Evolutionary conservation across 1,284 basidiomycete genomes (phyloP).

Genomic region (Cutaneotrichosporon cutaneum): DNA sequence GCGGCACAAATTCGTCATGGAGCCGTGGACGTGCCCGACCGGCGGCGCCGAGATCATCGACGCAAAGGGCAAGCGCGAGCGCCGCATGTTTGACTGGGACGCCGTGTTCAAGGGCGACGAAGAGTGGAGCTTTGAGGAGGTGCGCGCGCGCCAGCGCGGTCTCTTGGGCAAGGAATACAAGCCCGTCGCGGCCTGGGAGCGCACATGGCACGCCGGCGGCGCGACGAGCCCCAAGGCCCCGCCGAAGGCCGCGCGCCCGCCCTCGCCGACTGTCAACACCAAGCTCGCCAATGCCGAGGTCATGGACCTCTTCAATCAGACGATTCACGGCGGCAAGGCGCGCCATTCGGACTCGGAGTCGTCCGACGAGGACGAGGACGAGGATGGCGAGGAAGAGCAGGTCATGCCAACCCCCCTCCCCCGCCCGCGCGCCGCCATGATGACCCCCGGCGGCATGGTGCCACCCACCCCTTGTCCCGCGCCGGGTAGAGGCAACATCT

Average conservation of each 20-base stretch:
- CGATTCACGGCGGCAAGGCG: conserved; percentile 57
- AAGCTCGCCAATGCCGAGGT: conserved; percentile 91
- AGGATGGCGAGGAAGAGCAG: conserved; percentile 45
- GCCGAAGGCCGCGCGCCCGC: conserved; percentile 56
- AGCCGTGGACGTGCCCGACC: conserved; percentile 46
- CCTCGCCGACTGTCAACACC: conserved; percentile 70
- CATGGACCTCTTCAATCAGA: conserved; percentile 86
- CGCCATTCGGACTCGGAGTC: conserved; percentile 32
- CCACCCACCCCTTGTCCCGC: conserved; percentile 54
- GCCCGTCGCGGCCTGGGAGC: conserved; percentile 49
- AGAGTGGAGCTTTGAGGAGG: conserved; percentile 54
- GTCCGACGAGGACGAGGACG: conserved; percentile 52
- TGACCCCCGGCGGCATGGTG: conserved; percentile 41
- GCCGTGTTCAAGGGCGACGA: conserved; percentile 48
- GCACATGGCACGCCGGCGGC: conserved; percentile 47
- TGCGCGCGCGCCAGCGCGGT: conserved; percentile 49
- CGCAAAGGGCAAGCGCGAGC: conserved; percentile 48
- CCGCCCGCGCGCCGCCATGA: conserved; percentile 29
- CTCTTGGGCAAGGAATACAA: conserved; percentile 47
- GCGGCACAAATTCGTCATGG: conserved; percentile 20
- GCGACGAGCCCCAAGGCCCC: conserved; percentile 42
- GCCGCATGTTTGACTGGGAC: conserved; percentile 52
- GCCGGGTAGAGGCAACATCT: conserved; percentile 17
- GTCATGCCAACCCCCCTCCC: conserved; percentile 47
- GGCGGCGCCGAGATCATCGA: conserved; percentile 43